Conservation (phyloP, 768 basidiomycete species). For the Kwoniella dejecticola region DNA sequence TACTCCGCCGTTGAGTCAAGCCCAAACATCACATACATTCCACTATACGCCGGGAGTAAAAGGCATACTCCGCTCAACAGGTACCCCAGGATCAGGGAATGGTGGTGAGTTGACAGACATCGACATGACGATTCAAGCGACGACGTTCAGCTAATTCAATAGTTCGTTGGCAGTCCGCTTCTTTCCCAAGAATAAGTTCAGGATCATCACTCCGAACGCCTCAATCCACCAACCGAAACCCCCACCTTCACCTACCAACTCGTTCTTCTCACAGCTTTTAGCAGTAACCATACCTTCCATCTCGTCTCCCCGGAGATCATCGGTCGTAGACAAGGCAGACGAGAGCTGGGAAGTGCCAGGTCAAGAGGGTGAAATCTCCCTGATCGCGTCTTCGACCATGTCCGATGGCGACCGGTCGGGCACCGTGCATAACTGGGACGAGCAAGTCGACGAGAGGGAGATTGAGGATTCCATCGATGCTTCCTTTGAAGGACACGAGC, state of each 20-base stretch:
- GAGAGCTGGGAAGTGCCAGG: slow-evolving; percentile 50
- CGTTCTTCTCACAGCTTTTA: slow-evolving; percentile 45
- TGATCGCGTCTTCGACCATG: slow-evolving; percentile 36
- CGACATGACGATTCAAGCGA: not conserved
- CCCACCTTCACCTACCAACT: slow-evolving; percentile 33
- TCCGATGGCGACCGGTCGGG: slow-evolving; percentile 12
- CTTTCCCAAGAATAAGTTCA: slow-evolving; percentile 50
- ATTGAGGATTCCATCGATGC: slow-evolving; percentile 10
- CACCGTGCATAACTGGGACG: slow-evolving; percentile 4
- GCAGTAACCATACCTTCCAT: slow-evolving; percentile 43
- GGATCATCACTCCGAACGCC: slow-evolving; percentile 48
- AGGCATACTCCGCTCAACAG: slow-evolving; percentile 43
- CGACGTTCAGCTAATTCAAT: not conserved
- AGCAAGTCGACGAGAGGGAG: slow-evolving; percentile 8
- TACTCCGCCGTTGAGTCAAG: slow-evolving; percentile 13
- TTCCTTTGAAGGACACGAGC: slow-evolving; percentile 9
- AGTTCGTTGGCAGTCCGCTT: slow-evolving; percentile 37
- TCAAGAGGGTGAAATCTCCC: slow-evolving; percentile 48
- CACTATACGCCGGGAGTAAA: slow-evolving; percentile 27
- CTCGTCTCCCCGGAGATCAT: slow-evolving; percentile 29
- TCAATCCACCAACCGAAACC: slow-evolving; percentile 26
- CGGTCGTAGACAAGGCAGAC: slow-evolving; percentile 15
- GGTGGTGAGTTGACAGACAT: slow-evolving; percentile 33
- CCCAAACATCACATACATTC: slow-evolving; percentile 16
- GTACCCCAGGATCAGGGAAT: slow-evolving; percentile 51